Base-by-base conservation (phyloP, 1,284 basidiomycete species). In the Microbotryum silenes-acaulis region DNA sequence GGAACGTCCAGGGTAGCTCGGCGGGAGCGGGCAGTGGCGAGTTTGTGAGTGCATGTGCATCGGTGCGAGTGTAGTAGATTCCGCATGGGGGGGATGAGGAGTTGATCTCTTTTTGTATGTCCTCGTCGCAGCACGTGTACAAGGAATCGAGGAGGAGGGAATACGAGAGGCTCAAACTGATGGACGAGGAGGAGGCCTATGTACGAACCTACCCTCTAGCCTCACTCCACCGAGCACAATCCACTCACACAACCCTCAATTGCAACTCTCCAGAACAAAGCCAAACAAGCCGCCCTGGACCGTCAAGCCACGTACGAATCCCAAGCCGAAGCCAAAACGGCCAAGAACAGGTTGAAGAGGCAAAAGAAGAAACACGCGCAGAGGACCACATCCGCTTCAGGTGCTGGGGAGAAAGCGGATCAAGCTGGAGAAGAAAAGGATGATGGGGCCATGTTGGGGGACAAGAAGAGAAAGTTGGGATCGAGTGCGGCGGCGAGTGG, bases 1-100 rank as follows among this genome's bases (percentile, higher is more conserved):
- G 96, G 82, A 97, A 94, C 70, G 91, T 97, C 4, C 89, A 93
- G 74, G 92, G 92, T 1, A 91, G 88, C 10, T 89, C 87, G 75
- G 89, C 91, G 2, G 92, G 78, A 59, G 90, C 92, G 20, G 92
- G 92, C 53, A 91, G 88, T 67, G 91, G 91, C 54, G 92, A 96
- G 76, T 96, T 96, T 72, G 64, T 63, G 1, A 47, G 64, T 58
- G 4, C 7, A 27, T 7, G 27, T 27, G 27, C 27, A 27, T 27
- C 27, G 27, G 6, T 27, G 27, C 27, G 27, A 27, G 27, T 27
- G 27, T 27, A 6, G 27, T 27, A 27, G 27, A 6, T 27, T 27
- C 27, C 6, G 27, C 6, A 27, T 27, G 27, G 27, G 27, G 27
- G 5, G 4, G 6, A 27, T 27, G 27, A 6, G 6, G 6, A 27